Evolutionary conservation across 2,329 filamentous ascomycete species (phyloP).

Genomic region (Calonectria henricotiae): DNA sequence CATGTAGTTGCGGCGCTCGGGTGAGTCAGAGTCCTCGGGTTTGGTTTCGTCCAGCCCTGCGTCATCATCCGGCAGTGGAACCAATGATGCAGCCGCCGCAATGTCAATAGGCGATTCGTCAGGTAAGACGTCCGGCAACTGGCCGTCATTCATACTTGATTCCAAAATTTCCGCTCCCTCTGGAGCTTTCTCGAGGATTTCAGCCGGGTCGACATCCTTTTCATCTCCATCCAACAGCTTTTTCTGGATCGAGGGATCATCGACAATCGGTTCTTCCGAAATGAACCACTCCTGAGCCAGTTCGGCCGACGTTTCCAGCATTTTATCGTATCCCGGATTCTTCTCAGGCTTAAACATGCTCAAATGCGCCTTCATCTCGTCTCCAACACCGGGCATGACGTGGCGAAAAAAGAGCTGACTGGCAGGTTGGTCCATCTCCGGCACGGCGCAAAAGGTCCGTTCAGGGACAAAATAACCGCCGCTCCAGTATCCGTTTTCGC

Average conservation of each 20-base stretch:
- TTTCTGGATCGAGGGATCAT: constrained; percentile 65
- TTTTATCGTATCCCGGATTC: constrained; percentile 76
- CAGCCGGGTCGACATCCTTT: constrained; percentile 52
- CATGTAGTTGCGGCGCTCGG: constrained; percentile 63
- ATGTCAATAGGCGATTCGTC: constrained; percentile 67
- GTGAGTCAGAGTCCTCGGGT: constrained; percentile 57
- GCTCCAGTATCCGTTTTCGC: constrained; percentile 78
- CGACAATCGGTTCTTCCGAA: constrained; percentile 63
- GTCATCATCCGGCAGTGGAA: constrained; percentile 64
- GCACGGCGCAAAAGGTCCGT: constrained; percentile 86
- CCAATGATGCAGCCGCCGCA: constrained; percentile 67
- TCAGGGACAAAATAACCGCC: constrained; percentile 75
- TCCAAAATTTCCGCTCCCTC: constrained; percentile 42
- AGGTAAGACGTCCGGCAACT: constrained; percentile 47
- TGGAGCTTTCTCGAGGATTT: constrained; percentile 46
- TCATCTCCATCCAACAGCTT: constrained; percentile 58
- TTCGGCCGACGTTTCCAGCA: constrained; percentile 73
- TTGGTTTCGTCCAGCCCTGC: constrained; percentile 54
- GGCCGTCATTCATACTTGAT: constrained; percentile 12
- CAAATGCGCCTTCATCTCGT: constrained; percentile 83
- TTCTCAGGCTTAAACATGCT: constrained; percentile 75
- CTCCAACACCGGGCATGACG: constrained; percentile 76
- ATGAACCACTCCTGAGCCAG: constrained; percentile 73
- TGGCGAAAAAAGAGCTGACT: constrained; percentile 66
- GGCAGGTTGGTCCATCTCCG: constrained; percentile 65